Conservation (phyloP, 2,329 filamentous ascomycete species). For the Periconia sp. region DNA sequence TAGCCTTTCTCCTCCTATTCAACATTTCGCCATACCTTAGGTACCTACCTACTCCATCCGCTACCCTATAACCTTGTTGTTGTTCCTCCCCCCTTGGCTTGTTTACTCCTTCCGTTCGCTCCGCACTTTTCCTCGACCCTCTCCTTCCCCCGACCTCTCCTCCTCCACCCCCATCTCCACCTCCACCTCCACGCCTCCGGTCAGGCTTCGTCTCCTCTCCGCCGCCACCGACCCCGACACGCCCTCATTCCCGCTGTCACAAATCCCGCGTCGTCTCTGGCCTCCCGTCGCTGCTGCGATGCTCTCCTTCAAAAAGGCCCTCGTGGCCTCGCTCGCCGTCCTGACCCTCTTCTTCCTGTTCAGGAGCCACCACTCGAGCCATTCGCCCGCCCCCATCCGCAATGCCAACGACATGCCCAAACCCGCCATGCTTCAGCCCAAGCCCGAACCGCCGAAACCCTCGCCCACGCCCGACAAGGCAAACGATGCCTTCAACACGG, state of each 20-base stretch:
- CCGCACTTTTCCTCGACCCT: too few relatives aligned
- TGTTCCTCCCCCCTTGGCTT: too few relatives aligned
- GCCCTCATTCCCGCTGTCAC: neutral
- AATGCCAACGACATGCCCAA: conserved; percentile 40
- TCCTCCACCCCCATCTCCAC: too few relatives aligned
- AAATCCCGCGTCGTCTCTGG: neutral
- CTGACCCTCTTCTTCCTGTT: conserved; percentile 71
- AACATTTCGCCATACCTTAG: too few relatives aligned
- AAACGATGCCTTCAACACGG: conserved; percentile 32
- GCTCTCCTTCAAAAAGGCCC: conserved; percentile 76
- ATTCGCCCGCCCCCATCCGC: conserved; percentile 31
- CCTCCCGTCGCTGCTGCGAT: conserved; percentile 50
- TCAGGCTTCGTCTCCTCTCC: neutral
- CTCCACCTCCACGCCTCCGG: too few relatives aligned
- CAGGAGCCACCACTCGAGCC: conserved; percentile 57
- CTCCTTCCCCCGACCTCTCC: too few relatives aligned
- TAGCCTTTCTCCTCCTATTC: too few relatives aligned
- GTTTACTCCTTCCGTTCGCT: too few relatives aligned
- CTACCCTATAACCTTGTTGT: too few relatives aligned
- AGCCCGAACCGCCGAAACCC: conserved; percentile 15
- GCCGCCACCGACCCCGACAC: neutral
- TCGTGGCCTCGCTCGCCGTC: conserved; percentile 70
- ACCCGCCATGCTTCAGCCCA: conserved; percentile 34
- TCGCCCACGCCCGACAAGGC: conserved; percentile 13
- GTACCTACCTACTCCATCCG: too few relatives aligned